Evolutionary conservation across 2,329 filamentous ascomycete species (phyloP), one percentile per base, ranked within the genome.

Genomic region (Phoma sp.): DNA sequence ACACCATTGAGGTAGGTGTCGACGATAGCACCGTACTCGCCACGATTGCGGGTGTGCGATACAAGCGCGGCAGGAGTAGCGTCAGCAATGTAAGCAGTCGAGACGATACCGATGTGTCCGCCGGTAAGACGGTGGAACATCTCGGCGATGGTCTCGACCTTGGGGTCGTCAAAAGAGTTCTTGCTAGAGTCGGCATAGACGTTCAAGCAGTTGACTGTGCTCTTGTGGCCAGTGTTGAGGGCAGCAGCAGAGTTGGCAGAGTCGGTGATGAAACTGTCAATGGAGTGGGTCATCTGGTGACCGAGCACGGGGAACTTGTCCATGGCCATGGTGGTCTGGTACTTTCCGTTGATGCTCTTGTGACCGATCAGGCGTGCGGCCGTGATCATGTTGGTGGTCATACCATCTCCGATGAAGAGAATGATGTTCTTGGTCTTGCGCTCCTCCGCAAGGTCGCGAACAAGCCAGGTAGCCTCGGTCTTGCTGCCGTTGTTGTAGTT

Each of bases 241-340:
- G 90, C 89, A 38, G 88, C 90, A 4, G 90, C 90, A 4, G 88
- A 91, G 77, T 95, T 95, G 75, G 91, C 91, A 57, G 88, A 91
- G 74, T 95, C 90, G 33, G 90, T 95, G 70, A 95, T 93, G 80
- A 90, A 93, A 44, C 82, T 86, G 77, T 93, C 90, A 69, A 95
- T 85, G 1, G 89, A 93, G 76, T 93, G 90, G 9, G 90, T 93
- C 83, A 95, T 93, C 77, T 93, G 90, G 73, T 96, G 91, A 18
- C 91, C 91, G 9, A 93, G 71, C n/a, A 93, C 84, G 2, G 91
- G 90, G 76, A 95, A 95, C 69, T 91, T 83, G 78, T 96, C 91
- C 79, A 96, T 81, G 68, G 86, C 82, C 82, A 96, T 83, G 52
- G 81, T 83, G 52, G 83, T 86, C 79, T 91, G 87, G 74, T 93